Conservation (phyloP, 306 rosid species). For the Quercus aquifolioides region DNA sequence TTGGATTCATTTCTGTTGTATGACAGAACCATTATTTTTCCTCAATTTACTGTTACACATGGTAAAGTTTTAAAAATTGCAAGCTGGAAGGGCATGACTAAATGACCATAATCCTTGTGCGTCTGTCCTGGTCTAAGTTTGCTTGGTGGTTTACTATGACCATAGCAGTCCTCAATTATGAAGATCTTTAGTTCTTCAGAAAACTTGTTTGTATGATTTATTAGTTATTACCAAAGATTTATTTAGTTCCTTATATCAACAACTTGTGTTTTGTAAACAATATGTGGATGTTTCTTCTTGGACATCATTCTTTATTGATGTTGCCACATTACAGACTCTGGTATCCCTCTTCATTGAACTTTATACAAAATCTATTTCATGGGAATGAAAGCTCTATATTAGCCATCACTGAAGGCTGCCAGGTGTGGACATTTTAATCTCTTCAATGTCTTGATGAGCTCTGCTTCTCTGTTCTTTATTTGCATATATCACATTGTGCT, state of each 20-base stretch:
- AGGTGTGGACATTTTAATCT: conserved; percentile 42
- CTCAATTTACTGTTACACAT: no score
- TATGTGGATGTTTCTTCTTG: not conserved
- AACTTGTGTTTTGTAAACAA: not conserved
- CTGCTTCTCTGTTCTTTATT: conserved; percentile 8
- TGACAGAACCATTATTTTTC: no score
- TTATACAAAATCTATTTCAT: conserved; percentile 40
- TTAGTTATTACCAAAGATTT: not conserved
- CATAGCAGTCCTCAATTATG: no score
- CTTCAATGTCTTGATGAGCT: conserved; percentile 15
- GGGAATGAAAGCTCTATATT: conserved; percentile 59
- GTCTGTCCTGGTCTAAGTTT: no score
- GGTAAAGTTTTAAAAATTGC: no score
- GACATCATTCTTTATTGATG: conserved; percentile 3
- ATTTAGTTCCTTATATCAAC: not conserved
- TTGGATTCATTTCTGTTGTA: no score
- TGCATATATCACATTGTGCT: conserved; percentile 8
- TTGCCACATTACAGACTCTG: conserved; percentile 57
- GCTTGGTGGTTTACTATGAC: no score
- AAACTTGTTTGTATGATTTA: not conserved
- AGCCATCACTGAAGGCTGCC: conserved; percentile 86
- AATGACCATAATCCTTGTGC: no score
- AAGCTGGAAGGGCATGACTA: no score
- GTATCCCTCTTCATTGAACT: conserved; percentile 72
- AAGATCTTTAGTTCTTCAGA: no score